Evolutionary conservation across 1,139 yeast genomes (phyloP), one percentile per base, ranked within the genome.

Genomic region (Yamadazyma diospyri): DNA sequence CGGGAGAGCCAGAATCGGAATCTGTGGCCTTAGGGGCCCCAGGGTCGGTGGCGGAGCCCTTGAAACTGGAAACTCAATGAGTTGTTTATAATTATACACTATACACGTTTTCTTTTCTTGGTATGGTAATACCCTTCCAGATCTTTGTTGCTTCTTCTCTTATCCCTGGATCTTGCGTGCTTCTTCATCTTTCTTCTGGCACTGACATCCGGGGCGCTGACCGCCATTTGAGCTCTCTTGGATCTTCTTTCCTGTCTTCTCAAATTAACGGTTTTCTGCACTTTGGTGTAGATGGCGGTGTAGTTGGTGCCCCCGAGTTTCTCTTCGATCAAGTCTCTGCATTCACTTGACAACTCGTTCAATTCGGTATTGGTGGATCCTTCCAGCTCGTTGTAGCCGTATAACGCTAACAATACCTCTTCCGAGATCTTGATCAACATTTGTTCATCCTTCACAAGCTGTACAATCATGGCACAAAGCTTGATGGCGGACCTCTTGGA

Each of bases 221-320:
- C 70, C 2, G 89, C 86, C 55, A 86, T 62, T 42, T 84, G 81
- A 0, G 95, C 83, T 38, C 89, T 71, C 51, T 80, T 81, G 1
- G 84, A 73, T 50, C 69, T 79, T 58, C 97, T 77, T 32, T 86
- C 94, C 40, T 72, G 72, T 50, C 97, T 76, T 55, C 87, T 72
- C 19, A 66, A 65, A 26, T 61, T 61, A 14, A 89, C 81, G 11
- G 53, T 51, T 42, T 70, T 78, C 50, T 78, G 77, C 11, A 87
- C 94, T 34, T 64, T 64, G 2, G 86, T 62, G 50, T 81, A 84
- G 3, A 76, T 61, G 19, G 64, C 59, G n/a, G 87, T 72, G 50
- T 81, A 92, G 15, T 69, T 79, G 0, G 92, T 72, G 5, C 81
- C 75, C 10, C 96, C 95, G 33, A 92, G 55, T 48, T 80, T 84